Percentiles rank a stretch among this genome's conserved stretches.
Conservation (phyloP, 768 basidiomycete genomes). For the Tulasnella sp. region DNA sequence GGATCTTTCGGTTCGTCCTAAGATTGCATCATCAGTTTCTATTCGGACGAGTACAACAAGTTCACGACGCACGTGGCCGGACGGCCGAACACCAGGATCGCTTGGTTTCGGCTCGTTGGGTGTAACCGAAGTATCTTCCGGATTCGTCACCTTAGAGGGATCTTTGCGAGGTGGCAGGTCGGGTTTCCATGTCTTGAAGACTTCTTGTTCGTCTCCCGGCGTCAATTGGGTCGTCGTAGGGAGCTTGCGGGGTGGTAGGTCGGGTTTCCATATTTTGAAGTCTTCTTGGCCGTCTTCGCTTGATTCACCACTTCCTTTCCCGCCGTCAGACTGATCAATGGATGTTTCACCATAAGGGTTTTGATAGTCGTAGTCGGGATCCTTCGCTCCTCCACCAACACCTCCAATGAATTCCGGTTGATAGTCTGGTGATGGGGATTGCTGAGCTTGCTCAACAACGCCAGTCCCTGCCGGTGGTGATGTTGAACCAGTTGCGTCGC, state of each 20-base stretch:
- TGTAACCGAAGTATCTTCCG: neutral
- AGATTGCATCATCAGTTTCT: neutral
- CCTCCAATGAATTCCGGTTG: conserved; percentile 5
- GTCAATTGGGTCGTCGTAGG: no score
- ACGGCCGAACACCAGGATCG: neutral
- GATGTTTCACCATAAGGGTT: no score
- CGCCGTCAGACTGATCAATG: no score
- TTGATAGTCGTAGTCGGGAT: conserved; percentile 1
- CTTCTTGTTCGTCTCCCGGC: neutral
- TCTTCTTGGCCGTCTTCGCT: no score
- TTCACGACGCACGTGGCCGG: neutral
- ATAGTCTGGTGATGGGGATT: neutral
- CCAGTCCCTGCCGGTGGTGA: neutral
- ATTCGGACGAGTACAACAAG: neutral
- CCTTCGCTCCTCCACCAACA: conserved; percentile 4
- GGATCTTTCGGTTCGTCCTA: neutral
- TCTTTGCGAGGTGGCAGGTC: neutral
- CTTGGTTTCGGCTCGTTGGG: neutral
- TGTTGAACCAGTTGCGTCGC: neutral
- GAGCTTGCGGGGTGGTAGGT: no score
- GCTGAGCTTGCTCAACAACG: neutral
- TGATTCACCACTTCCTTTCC: no score
- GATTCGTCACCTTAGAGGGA: neutral
- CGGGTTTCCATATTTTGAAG: no score
- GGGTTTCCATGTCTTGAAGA: neutral